Conservation (phyloP, 345 rosid species). For the Salix dunnii region DNA sequence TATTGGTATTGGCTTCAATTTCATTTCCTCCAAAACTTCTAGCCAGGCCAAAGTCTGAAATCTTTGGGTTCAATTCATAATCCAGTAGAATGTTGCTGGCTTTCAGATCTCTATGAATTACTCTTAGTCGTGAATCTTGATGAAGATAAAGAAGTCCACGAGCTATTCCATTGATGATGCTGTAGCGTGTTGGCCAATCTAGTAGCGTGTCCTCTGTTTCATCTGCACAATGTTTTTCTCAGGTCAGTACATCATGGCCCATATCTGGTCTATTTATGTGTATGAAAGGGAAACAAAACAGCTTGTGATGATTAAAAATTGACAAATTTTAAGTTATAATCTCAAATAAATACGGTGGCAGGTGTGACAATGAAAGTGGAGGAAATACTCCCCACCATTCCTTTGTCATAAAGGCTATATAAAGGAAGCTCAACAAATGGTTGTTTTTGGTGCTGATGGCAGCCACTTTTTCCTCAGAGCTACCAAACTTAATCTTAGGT, state of each 20-base stretch:
- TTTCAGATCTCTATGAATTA: constrained; percentile 13
- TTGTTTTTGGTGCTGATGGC: no score
- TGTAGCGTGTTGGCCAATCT: not conserved
- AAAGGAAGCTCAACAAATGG: no score
- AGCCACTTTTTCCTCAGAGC: no score
- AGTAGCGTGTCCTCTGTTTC: not conserved
- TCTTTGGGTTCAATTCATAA: not conserved
- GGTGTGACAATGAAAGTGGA: no score
- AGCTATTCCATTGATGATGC: constrained; percentile 10
- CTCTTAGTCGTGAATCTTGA: not conserved
- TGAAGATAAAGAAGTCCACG: constrained; percentile 27
- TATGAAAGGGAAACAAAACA: not conserved
- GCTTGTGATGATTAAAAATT: not conserved
- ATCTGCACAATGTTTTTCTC: not conserved
- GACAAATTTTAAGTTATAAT: not conserved
- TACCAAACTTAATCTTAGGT: not conserved
- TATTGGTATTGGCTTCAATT: constrained; percentile 1
- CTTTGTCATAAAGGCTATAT: no score
- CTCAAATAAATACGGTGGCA: not conserved
- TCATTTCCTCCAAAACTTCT: constrained; percentile 5
- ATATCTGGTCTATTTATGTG: not conserved
- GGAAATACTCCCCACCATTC: no score
- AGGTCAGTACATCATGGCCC: not conserved
- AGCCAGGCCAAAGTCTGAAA: constrained; percentile 10
- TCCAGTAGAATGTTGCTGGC: not conserved